A percentile compares a stretch with the other conserved stretches of the same genome.
These are phyloP conservation scores for Daldinia bambusicola DNA, from an alignment of 495 filamentous ascomycete species.

Conservation along the genomic window DNA sequence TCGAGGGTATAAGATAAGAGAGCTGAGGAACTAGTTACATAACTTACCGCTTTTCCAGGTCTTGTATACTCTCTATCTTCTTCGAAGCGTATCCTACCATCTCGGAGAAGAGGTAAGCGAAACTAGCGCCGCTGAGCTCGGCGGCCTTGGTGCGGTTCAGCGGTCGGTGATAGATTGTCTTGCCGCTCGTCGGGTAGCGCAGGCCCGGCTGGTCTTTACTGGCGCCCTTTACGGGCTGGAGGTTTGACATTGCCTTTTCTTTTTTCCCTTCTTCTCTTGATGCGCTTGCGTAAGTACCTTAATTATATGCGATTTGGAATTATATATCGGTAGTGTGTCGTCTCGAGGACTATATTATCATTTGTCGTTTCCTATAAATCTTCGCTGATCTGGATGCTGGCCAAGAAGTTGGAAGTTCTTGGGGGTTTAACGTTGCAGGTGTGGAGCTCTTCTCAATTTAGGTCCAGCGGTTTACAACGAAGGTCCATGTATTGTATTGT, in stretches of 20 bases:
- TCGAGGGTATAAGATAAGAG: background rate
- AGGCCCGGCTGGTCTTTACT: conserved; percentile 69
- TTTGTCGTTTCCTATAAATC: too few species aligned
- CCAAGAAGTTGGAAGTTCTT: conserved; percentile 9
- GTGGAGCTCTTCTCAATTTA: conserved; percentile 7
- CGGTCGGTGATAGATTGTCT: conserved; percentile 97
- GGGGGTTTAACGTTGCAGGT: background rate
- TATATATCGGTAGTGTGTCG: background rate
- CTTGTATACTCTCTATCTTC: conserved; percentile 88
- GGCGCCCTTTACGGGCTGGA: conserved; percentile 52
- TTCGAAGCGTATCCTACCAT: conserved; percentile 97
- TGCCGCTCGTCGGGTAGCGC: conserved; percentile 91
- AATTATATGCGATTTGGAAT: background rate
- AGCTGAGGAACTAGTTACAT: background rate
- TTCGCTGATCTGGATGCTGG: background rate
- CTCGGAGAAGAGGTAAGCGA: conserved; percentile 95
- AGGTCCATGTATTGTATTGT: too few species aligned
- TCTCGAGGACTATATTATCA: too few species aligned
- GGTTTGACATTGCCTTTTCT: conserved; percentile 52
- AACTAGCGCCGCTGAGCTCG: conserved; percentile 89
- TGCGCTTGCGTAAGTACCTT: background rate
- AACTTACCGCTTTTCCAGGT: conserved; percentile 87
- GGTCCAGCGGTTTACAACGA: background rate
- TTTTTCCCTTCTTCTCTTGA: conserved; percentile 3
- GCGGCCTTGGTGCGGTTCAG: conserved; percentile 86